These are phyloP conservation scores for Xylariaceae sp. DNA, from an alignment of 2,329 filamentous ascomycete species.

Conservation along the genomic window DNA sequence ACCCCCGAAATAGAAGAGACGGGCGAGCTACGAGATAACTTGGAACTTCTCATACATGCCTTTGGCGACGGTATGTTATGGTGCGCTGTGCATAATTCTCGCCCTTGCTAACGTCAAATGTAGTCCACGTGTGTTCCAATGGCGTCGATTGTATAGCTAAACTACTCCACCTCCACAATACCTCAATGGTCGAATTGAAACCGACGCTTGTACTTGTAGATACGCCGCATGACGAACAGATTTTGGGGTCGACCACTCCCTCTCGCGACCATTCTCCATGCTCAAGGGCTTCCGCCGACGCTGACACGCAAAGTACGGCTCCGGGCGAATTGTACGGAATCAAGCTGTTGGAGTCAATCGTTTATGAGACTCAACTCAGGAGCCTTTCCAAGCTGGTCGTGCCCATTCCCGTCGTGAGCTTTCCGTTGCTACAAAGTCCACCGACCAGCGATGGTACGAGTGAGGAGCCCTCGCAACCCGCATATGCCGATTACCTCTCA, in stretches of 20 bases:
- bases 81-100: background rate
- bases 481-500: constrained; percentile 21
- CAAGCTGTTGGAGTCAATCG: constrained; percentile 50
- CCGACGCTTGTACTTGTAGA: constrained; percentile 56
- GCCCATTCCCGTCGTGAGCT: constrained; percentile 50
- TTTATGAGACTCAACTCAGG: constrained; percentile 53
- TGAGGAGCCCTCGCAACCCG: constrained; percentile 14
- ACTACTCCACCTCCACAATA: constrained; percentile 49
- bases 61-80: constrained; percentile 49
- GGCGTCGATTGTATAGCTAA: constrained; percentile 50
- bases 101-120: constrained; percentile 4
- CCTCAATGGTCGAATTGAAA: constrained; percentile 46
- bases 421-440: constrained; percentile 25
- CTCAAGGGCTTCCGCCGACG: constrained; percentile 30
- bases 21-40: constrained; percentile 38
- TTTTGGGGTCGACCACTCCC: constrained; percentile 31
- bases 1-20: constrained; percentile 26
- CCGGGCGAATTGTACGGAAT: constrained; percentile 51
- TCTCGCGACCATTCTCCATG: constrained; percentile 43
- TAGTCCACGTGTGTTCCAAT: constrained; percentile 52
- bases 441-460: constrained; percentile 28
- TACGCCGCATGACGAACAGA: constrained; percentile 46
- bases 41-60: constrained; percentile 46
- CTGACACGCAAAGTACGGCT: constrained; percentile 36
- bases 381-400: constrained; percentile 54